Percentiles rank a stretch among this genome's conserved stretches.
Evolutionary conservation across 208 protist species (phyloP).

Genomic region (Zelonia costaricensis): DNA sequence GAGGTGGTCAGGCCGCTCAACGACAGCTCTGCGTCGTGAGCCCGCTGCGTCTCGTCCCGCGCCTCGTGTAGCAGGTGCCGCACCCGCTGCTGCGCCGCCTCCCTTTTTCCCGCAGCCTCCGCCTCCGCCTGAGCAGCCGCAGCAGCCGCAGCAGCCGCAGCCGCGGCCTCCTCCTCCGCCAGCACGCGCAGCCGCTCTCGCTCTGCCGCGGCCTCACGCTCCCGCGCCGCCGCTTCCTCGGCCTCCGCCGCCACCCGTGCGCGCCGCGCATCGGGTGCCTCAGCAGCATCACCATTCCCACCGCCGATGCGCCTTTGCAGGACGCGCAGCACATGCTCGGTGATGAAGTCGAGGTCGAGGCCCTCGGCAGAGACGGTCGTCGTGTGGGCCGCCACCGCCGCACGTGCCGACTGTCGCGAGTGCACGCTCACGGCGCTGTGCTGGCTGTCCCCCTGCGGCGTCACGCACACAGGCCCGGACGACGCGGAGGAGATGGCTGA

Average conservation of each 20-base stretch:
- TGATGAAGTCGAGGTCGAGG: conserved; percentile 17
- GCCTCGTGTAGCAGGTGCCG: conserved; percentile 8
- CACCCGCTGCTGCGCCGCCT: conserved; percentile 1
- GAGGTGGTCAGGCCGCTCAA: conserved; percentile 9
- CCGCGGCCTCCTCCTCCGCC: not conserved
- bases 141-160: not conserved
- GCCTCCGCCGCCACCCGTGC: not conserved
- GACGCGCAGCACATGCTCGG: conserved; percentile 21
- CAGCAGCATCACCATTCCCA: not conserved
- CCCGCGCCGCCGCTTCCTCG: not conserved
- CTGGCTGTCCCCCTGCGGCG: not conserved
- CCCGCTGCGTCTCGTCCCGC: conserved; percentile 1
- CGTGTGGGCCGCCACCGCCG: too few relatives aligned
- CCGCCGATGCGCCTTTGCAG: conserved; percentile 6
- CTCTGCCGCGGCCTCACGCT: not conserved
- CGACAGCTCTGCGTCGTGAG: not conserved
- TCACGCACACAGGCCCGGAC: conserved; percentile 5
- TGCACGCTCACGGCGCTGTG: not conserved
- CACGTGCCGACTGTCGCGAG: not conserved
- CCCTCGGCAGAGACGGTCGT: not conserved
- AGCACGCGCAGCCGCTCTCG: not conserved
- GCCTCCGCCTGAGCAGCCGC: not conserved
- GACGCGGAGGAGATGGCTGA: not conserved
- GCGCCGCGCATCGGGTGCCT: not conserved
- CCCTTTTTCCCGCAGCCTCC: not conserved